Base-by-base conservation (phyloP, 2,329 filamentous ascomycete species). In the Cryphonectria japonica region DNA sequence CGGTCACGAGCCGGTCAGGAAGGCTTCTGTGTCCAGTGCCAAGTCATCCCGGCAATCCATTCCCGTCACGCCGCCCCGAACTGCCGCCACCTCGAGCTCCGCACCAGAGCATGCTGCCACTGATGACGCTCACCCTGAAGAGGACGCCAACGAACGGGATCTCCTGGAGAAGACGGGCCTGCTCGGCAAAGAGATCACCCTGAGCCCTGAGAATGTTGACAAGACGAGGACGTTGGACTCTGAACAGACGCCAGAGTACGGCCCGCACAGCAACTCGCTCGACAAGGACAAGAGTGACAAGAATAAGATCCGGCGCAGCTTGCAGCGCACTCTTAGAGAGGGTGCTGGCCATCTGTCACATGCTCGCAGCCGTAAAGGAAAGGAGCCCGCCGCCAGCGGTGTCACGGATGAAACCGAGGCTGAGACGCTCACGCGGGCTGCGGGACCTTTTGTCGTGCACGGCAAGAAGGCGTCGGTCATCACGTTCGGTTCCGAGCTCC, bases 401-500 rank as follows among this genome's bases (percentile, higher is more conserved):
- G 82, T 85, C 60, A 82, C 81, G 14, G 87, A 89, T 46, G 88
- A 88, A 73, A 76, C 87, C 82, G 83, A 92, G 78, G 72, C 78
- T 52, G 92, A 93, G 75, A 90, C 92, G 14, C 85, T 99, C 16
- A 85, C 92, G 8, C 90, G 96, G 64, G 92, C 92, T 16, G 89
- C 93, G 16, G 94, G 94, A 6, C 97, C 93, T 76, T 99, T 99
- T 80, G 97, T 96, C 4, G 91, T 99, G 4, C 96, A 99, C 78
- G 95, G 96, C 72, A 99, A 98, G 84, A 98, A 99, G 81, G 96
- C 96, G 2, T 97, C 94, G 0, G 93, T 99, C 69, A 93, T 99
- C 75, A 97, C 93, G n/a, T 97, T 99, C 78, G 94, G 95, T 11
- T 90, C 91, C n/a, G 95, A 97, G 76, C 91, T 97, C 83, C 91